Evolutionary conservation across 768 basidiomycete genomes (phyloP).

Genomic region (Pleurotus platypus): DNA sequence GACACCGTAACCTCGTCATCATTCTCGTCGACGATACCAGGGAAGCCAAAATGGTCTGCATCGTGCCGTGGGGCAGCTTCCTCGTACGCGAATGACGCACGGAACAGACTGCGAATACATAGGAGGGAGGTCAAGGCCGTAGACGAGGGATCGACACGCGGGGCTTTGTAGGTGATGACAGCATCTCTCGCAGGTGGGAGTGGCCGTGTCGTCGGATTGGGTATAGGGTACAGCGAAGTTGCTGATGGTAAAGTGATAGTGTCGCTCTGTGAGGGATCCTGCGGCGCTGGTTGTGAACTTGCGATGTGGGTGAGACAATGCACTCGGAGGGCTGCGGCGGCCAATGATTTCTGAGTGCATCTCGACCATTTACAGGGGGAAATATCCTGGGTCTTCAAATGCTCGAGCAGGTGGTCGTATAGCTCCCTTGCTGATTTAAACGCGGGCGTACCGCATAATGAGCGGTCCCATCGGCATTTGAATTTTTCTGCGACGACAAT

Average conservation of each 20-base stretch:
- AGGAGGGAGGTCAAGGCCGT: conserved; percentile 78
- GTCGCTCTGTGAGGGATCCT: conserved; percentile 70
- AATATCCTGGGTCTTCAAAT: conserved; percentile 33
- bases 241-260: conserved; percentile 64
- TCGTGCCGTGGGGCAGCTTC: conserved; percentile 69
- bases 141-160: conserved; percentile 63
- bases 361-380: conserved; percentile 68
- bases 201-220: conserved; percentile 62
- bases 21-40: conserved; percentile 75
- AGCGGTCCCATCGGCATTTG: conserved; percentile 75
- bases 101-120: conserved; percentile 79
- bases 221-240: conserved; percentile 50
- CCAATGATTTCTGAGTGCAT: conserved; percentile 46
- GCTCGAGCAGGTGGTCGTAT: conserved; percentile 68
- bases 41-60: conserved; percentile 88
- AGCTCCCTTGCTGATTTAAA: conserved; percentile 57
- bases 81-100: conserved; percentile 69
- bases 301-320: conserved; percentile 81
- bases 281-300: conserved; percentile 46
- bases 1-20: conserved; percentile 42
- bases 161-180: conserved; percentile 53
- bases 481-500: conserved; percentile 55
- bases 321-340: conserved; percentile 50
- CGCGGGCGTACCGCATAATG: conserved; percentile 44
- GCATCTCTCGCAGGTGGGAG: conserved; percentile 70